These are phyloP conservation scores for Tetraselmis striata DNA, from an alignment of 139 green algal species.

Conservation along the genomic window DNA sequence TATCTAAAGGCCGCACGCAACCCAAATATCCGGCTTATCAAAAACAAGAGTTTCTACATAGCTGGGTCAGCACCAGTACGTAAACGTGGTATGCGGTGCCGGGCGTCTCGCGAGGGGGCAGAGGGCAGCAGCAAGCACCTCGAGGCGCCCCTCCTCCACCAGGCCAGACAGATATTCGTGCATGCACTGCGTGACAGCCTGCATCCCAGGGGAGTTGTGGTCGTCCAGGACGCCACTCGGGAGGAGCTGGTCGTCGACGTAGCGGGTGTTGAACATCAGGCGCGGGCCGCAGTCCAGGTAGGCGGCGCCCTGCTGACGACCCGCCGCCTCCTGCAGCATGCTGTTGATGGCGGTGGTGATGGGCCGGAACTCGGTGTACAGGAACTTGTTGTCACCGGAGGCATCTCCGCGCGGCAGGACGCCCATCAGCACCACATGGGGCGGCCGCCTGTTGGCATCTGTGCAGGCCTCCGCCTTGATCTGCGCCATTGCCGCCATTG, in stretches of 20 bases:
- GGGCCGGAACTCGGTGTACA: background rate
- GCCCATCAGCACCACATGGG: background rate
- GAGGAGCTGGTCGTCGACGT: background rate
- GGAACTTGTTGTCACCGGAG: background rate
- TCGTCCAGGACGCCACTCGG: background rate
- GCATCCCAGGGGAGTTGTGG: background rate
- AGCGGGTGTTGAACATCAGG: background rate
- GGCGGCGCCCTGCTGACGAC: background rate
- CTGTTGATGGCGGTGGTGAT: background rate
- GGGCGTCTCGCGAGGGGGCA: too few relatives aligned
- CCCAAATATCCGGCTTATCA: too few relatives aligned
- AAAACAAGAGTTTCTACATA: too few relatives aligned
- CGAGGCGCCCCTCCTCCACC: background rate
- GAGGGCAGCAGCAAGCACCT: too few relatives aligned
- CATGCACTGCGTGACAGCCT: background rate
- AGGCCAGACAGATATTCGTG: background rate
- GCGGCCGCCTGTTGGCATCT: background rate
- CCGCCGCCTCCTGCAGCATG: background rate
- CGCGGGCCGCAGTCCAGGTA: background rate
- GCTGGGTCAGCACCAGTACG: too few relatives aligned
- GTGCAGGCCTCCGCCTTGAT: background rate
- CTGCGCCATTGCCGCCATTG: background rate
- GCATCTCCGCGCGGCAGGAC: background rate
- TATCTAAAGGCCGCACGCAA: too few relatives aligned
- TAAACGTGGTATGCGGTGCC: too few relatives aligned